Base-by-base conservation (phyloP, 179 eudicot genomes). In the Corrigiola litoralis region DNA sequence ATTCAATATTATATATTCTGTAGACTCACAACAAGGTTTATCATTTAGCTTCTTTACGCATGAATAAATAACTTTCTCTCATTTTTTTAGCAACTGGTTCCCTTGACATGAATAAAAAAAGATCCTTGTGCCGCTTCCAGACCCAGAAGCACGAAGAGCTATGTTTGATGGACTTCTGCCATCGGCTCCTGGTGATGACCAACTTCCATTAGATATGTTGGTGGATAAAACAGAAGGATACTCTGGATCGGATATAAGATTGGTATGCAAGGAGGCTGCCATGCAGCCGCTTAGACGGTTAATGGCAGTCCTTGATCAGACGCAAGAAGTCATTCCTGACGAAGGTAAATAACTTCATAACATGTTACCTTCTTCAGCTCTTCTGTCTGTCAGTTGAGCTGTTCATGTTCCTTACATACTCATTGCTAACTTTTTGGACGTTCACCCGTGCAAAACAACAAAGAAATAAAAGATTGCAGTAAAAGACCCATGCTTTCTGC, bases 71-170 rank as follows among this genome's bases (percentile, higher is more conserved):
- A 23, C 8, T 52, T 36, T 25, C 51, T 11, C 25, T 16, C n/a
- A n/a, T 0, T 3, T 10, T 57, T 38, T 20, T 51, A 34, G 56
- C 7, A 64, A 40, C 27, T 28, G 8, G 34, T 57, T 47, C 69
- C 76, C 65, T 81, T 77, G 52, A 83, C 71, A 56, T 36, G 56
- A 63, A 27, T 74, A 47, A 63, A 70, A 58, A 85, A 66, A 95
- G 99, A 91, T 95, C 56, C 95, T 95, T 59, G 97, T 95, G 42
- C 97, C 99, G 57, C 99, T 95, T 72, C 99, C 97, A 12, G 96
- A 88, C 60, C 88, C 97, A 40, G 97, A 88, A 78, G 99, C 99
- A 66, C 83, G 97, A 74, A 76, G 75, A 77, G 89, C 77, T 46
- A 95, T 95, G 97, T 91, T 91, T 75, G 87, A 86, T 77, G 97